Conservation (phyloP, 148 eudicot species). For the Tetragonia tetragonoides region DNA sequence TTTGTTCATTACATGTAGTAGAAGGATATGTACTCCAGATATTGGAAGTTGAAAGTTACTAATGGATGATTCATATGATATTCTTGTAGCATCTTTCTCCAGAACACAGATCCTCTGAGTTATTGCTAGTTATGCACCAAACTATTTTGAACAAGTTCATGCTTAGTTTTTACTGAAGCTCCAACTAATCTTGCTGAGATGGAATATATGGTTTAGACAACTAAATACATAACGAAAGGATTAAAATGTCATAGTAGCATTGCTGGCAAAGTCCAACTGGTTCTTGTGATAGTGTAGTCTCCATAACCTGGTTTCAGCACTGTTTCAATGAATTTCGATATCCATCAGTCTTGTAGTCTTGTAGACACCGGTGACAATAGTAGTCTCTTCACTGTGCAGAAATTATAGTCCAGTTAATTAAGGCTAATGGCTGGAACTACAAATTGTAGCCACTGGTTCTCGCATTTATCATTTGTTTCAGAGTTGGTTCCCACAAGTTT, state of each 20-base stretch:
- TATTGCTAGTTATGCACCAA: not conserved
- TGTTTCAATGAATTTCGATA: not conserved
- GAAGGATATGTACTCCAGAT: slow-evolving; percentile 30
- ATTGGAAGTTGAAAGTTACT: slow-evolving; percentile 26
- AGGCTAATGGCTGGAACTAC: not conserved
- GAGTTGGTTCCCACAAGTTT: slow-evolving; percentile 21
- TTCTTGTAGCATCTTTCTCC: slow-evolving; percentile 1
- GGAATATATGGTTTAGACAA: not conserved
- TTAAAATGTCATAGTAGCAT: not conserved
- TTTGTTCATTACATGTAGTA: slow-evolving; percentile 24
- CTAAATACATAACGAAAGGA: not conserved
- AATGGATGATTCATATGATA: slow-evolving; percentile 24
- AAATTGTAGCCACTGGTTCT: not conserved
- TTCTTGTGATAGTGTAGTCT: slow-evolving; percentile 1
- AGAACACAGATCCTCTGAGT: slow-evolving; percentile 6
- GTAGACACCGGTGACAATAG: not conserved
- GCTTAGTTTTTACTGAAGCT: not conserved
- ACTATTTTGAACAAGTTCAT: not conserved
- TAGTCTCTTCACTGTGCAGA: not conserved
- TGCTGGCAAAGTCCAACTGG: not conserved
- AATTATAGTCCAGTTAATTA: not conserved
- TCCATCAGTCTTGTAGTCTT: slow-evolving; percentile 3
- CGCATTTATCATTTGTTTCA: slow-evolving; percentile 16
- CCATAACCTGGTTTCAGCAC: not conserved
- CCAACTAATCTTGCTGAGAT: not conserved